A percentile compares a stretch with the other conserved stretches of the same genome.
Evolutionary conservation across 1,284 basidiomycete species (phyloP).

Genomic region (Pseudozyma sp.): DNA sequence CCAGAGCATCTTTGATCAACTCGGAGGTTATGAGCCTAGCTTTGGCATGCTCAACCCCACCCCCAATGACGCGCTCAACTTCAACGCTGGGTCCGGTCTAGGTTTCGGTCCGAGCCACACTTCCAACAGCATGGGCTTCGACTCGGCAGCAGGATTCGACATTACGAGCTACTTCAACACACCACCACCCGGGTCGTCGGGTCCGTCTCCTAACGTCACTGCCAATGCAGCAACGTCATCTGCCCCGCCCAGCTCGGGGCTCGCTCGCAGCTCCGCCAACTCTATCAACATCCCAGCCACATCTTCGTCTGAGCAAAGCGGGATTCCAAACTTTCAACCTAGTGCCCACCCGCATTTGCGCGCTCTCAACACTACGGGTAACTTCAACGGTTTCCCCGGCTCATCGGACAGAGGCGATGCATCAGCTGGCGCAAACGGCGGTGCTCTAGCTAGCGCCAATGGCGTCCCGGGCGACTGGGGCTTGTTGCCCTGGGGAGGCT

Average conservation of each 20-base stretch:
- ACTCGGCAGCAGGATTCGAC: slow-evolving; percentile 48
- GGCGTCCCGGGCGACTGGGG: slow-evolving; percentile 40
- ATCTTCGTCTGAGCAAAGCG: slow-evolving; percentile 27
- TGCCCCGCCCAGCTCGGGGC: slow-evolving; percentile 7
- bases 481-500: slow-evolving; percentile 55
- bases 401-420: slow-evolving; percentile 3
- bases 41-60: slow-evolving; percentile 54
- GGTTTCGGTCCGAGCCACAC: slow-evolving; percentile 45
- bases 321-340: slow-evolving; percentile 39
- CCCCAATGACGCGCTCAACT: slow-evolving; percentile 49
- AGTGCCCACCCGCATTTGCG: slow-evolving; percentile 47
- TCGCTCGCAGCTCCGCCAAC: slow-evolving; percentile 21
- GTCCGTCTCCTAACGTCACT: slow-evolving; percentile 32
- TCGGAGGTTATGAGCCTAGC: slow-evolving; percentile 53
- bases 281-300: slow-evolving; percentile 49
- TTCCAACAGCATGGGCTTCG: slow-evolving; percentile 51
- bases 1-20: slow-evolving; percentile 58
- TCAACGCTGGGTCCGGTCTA: slow-evolving; percentile 28
- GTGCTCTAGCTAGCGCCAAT: background rate
- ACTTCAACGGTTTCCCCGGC: slow-evolving; percentile 23
- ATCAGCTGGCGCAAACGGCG: slow-evolving; percentile 5
- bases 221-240: slow-evolving; percentile 13
- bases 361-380: slow-evolving; percentile 30
- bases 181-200: slow-evolving; percentile 30
- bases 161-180: slow-evolving; percentile 48